Base-by-base conservation (phyloP, 2,329 filamentous ascomycete species). In the Stemphylium beticola region DNA sequence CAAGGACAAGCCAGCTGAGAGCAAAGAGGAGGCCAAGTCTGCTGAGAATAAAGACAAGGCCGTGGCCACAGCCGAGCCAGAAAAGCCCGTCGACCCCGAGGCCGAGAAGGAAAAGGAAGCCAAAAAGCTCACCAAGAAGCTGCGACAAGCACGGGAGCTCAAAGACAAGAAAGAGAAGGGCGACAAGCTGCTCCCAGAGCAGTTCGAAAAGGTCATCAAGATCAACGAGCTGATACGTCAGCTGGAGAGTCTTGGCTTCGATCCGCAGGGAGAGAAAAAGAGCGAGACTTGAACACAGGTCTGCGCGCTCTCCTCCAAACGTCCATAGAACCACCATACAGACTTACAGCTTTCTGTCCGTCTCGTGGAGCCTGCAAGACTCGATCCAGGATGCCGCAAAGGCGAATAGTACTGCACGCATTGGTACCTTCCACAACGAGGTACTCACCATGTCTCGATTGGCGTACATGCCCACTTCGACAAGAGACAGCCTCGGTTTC, bases 171-270 rank as follows among this genome's bases (percentile, higher is more conserved):
- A 96, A 76, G 91, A 96, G 20, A 87, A 87, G 51, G 95, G 95
- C 17, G 89, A 91, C 72, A 83, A 85, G 4, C 78, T 99, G 57
- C 81, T 98, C 22, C 93, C 93, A 0, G 95, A 99, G 78, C 95
- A 99, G 78, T 89, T 98, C 61, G 92, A 93, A 66, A 99, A 99
- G 79, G 91, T 99, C 50, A 96, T 96, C 74, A 96, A 95, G 77
- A 96, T 99, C 74, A 92, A 91, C 60, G 95, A 99, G 79, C 83
- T 99, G 45, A 87, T 97, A 53, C 85, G 92, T 11, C 93, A 98
- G 73, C 79, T 99, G 51, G 91, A 96, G 67, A 83, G 85, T 2
- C 81, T 99, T 24, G 93, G 93, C 0, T 92, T 98, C 60, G 89
- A 96, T 73, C 78, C 85, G 1, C 89, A 96, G 9, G 91, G 88